A percentile compares a stretch with the other conserved stretches of the same genome.
phyloP scores from a whole-genome alignment of 305 asterid genomes.

The Fraxinus paxiana region DNA sequence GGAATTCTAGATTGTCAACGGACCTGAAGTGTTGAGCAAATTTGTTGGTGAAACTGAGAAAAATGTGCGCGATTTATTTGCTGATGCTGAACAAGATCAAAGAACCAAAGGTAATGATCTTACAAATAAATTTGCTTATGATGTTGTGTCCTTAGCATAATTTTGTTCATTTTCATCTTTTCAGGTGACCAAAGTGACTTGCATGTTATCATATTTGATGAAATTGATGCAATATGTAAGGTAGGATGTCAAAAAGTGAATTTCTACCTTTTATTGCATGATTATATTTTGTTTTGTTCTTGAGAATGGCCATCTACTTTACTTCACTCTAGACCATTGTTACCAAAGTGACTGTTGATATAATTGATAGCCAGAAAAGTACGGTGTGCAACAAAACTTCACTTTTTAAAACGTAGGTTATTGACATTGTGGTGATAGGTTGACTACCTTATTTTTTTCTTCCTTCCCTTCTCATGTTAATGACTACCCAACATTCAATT shows the following conservation, averaged over 20 bases:
- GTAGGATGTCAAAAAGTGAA: constrained; percentile 36
- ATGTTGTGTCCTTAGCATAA: constrained; percentile 24
- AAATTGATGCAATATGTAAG: constrained; percentile 99
- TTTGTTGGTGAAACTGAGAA: constrained; percentile 99
- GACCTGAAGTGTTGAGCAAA: constrained; percentile 97
- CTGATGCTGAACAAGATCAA: constrained; percentile 98
- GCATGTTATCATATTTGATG: constrained; percentile 97
- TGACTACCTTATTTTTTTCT: not conserved
- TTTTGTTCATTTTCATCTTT: constrained; percentile 25
- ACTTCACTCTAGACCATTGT: not conserved
- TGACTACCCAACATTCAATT: not conserved
- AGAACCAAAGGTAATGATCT: constrained; percentile 65
- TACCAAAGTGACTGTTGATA: not conserved
- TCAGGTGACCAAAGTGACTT: constrained; percentile 98
- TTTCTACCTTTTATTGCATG: not conserved
- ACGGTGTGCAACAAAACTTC: not conserved
- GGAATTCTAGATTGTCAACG: constrained; percentile 79
- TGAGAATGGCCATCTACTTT: not conserved
- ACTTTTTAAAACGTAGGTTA: not conserved
- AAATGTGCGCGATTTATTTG: constrained; percentile 94
- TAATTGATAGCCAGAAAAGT: not conserved
- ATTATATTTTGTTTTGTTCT: not conserved
- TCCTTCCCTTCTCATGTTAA: not conserved
- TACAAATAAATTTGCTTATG: constrained; percentile 12
- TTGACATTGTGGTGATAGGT: not conserved